phyloP scores from a whole-genome alignment of 805 yeast genomes.

The Kuraishia molischiana region DNA sequence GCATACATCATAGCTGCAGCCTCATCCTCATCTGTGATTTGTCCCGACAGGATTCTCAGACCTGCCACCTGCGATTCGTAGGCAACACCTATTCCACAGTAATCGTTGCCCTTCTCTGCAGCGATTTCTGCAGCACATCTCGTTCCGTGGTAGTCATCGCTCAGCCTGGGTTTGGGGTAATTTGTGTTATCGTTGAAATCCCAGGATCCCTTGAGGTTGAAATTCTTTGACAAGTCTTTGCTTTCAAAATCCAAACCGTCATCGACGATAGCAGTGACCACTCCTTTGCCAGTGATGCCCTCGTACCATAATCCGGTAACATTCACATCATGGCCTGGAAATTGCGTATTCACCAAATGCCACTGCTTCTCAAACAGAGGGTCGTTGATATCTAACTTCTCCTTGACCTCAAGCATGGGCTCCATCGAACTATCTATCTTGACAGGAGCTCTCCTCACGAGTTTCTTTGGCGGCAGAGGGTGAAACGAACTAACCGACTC shows the following conservation, averaged over 20 bases:
- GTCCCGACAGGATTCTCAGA: slow-evolving; percentile 76
- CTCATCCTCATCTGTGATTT: slow-evolving; percentile 77
- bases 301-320: slow-evolving; percentile 79
- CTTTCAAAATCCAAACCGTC: slow-evolving; percentile 87
- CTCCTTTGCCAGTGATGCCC: slow-evolving; percentile 71
- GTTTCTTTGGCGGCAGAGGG: slow-evolving; percentile 38
- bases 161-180: slow-evolving; percentile 70
- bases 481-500: slow-evolving; percentile 40
- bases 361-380: slow-evolving; percentile 83
- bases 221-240: slow-evolving; percentile 62
- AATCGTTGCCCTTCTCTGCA: slow-evolving; percentile 67
- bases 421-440: slow-evolving; percentile 45
- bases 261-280: slow-evolving; percentile 84
- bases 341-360: slow-evolving; percentile 74
- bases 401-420: slow-evolving; percentile 34
- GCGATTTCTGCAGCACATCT: slow-evolving; percentile 98
- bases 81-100: slow-evolving; percentile 97
- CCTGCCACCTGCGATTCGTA: slow-evolving; percentile 82
- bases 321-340: slow-evolving; percentile 79
- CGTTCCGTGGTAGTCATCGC: slow-evolving; percentile 90
- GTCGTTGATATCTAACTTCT: slow-evolving; percentile 58
- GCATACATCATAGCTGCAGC: slow-evolving; percentile 82
- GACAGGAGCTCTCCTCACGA: slow-evolving; percentile 53
- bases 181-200: slow-evolving; percentile 75
- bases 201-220: slow-evolving; percentile 77